These are phyloP conservation scores for Suhomyces prunicola DNA, from an alignment of 805 yeast genomes.

Conservation along the genomic window DNA sequence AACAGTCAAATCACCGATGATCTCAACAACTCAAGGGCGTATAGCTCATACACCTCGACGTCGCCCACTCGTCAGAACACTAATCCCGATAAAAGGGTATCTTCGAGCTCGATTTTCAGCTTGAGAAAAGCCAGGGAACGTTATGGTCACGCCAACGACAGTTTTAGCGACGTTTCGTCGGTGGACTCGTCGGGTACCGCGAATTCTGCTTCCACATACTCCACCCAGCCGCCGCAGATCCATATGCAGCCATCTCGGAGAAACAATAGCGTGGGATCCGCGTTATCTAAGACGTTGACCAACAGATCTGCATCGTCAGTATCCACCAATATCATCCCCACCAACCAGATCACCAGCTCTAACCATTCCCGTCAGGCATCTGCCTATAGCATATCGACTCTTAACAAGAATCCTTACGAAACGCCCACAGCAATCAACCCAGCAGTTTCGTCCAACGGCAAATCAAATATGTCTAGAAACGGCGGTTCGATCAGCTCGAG, in stretches of 20 bases:
- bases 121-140: constrained; percentile 25
- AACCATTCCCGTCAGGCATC: constrained; percentile 40
- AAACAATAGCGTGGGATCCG: constrained; percentile 12
- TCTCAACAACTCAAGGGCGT: constrained; percentile 27
- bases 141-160: constrained; percentile 15
- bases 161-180: constrained; percentile 28
- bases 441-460: constrained; percentile 4
- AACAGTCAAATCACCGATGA: constrained; percentile 18
- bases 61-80: constrained; percentile 4
- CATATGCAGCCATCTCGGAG: constrained; percentile 6
- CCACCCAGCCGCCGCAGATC: constrained; percentile 2
- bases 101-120: constrained; percentile 37
- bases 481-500: constrained; percentile 7
- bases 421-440: constrained; percentile 15
- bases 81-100: constrained; percentile 21
- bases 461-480: constrained; percentile 10
- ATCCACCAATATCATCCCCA: constrained; percentile 26
- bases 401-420: constrained; percentile 26
- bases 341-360: constrained; percentile 28
- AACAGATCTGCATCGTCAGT: constrained; percentile 10
- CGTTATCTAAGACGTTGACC: constrained; percentile 12
- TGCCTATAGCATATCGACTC: constrained; percentile 33
- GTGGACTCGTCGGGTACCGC: constrained; percentile 24
- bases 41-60: constrained; percentile 14
- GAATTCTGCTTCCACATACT: constrained; percentile 1